Conservation (phyloP, 345 rosid species). For the Jatropha curcas region DNA sequence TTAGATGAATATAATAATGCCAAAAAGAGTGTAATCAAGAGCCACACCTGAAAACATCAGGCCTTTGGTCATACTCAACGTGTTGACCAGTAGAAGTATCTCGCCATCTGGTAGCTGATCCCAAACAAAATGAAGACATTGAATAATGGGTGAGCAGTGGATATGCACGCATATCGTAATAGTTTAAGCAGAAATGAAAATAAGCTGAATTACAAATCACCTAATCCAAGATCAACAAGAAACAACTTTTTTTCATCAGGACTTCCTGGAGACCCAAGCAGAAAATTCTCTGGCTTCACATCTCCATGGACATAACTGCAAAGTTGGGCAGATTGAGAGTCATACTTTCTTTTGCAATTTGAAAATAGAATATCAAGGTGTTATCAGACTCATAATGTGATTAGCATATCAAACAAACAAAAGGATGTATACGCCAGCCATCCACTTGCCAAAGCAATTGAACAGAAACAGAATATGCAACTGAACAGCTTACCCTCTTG, state of each 20-base stretch:
- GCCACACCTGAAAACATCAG: conserved; percentile 83
- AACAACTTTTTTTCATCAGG: conserved; percentile 44
- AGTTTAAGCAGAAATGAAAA: not conserved
- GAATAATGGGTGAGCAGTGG: conserved; percentile 4
- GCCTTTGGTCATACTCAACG: conserved; percentile 93
- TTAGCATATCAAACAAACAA: conserved; percentile 1
- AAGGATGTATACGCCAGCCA: not conserved
- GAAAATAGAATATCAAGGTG: not conserved
- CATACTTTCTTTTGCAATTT: no score
- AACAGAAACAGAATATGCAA: not conserved
- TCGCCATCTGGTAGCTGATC: conserved; percentile 91
- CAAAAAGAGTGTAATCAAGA: not conserved
- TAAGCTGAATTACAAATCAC: conserved; percentile 9
- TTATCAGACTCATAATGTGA: not conserved
- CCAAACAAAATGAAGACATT: conserved; percentile 9
- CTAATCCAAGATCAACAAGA: conserved; percentile 42
- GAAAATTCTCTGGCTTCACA: conserved; percentile 53
- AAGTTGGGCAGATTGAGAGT: not conserved
- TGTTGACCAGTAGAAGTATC: conserved; percentile 75
- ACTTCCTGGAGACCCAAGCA: conserved; percentile 42
- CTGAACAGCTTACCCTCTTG: conserved; percentile 59
- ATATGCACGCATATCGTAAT: not conserved
- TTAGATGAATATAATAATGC: not conserved
- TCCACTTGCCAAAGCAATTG: not conserved
- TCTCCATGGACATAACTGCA: conserved; percentile 52